Evolutionary conservation across 2,329 filamentous ascomycete species (phyloP), one percentile per base, ranked within the genome.

Genomic region (Venturiaceae sp.): DNA sequence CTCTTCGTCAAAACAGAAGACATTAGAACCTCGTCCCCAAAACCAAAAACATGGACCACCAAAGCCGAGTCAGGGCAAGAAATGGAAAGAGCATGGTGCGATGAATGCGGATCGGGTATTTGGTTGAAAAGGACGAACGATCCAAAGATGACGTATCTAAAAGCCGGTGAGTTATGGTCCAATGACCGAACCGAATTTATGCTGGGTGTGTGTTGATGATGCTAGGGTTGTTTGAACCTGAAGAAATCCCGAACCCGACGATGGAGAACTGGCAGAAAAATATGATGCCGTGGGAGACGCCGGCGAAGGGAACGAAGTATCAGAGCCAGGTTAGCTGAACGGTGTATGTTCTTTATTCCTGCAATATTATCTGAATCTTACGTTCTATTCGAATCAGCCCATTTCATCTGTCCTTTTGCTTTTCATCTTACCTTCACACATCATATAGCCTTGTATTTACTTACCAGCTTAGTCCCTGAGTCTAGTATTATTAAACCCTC

Each of bases 241-340:
- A 36, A 4, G 52, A 54, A 19, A 34, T 54, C 9, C 52, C 52
- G 6, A 54, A 54, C 34, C 52, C 52, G 19, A 54, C 52, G 2
- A 54, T 54, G 52, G 52, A 54, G 52, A 54, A 54, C 21, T 54
- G 52, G 52, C 52, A 14, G 32, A 36, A n/a, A 30, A 54, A 54
- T 23, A 34, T 54, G 52, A 34, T 33, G 14, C 16, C 52, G 9
- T 54, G 52, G 52, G 52, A 36, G 23, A 54, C 52, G 30, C 19
- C 52, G 13, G 52, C 52, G 8, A 54, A 54, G 11, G 52, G 52
- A 13, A 54, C 52, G n/a, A 54, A 36, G 32, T 39, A 36, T 23
- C 32, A 54, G 23, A 39, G 19, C 34, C 52, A 36, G 7, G 52
- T 36, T 21, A 13, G 44, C 26, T 50, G 23, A 47, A 30, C n/a